Conservation (phyloP, 192 early-diverging fungal species). For the Coemansia guatemalensis region DNA sequence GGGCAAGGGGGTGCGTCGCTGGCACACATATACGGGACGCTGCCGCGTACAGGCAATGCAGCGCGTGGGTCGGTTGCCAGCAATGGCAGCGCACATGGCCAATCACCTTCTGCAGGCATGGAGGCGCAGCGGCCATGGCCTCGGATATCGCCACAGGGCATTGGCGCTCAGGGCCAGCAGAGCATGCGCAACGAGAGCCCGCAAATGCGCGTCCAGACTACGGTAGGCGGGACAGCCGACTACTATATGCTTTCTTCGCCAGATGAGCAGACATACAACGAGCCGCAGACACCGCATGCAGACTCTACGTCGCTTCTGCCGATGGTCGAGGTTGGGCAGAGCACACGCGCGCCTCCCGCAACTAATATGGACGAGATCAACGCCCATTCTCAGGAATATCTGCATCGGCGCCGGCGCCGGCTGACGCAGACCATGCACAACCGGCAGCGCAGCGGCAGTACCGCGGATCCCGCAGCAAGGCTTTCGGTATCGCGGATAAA, state of each 20-base stretch:
- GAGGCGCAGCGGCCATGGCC: constrained; percentile 24
- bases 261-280: constrained; percentile 12
- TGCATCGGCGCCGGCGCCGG: constrained; percentile 45
- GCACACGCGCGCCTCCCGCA: constrained; percentile 7
- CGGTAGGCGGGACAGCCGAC: constrained; percentile 22
- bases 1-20: constrained; percentile 1
- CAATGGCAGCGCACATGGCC: constrained; percentile 13
- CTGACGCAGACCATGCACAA: constrained; percentile 52
- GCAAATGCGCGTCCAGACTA: constrained; percentile 1
- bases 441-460: constrained; percentile 49
- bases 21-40: constrained; percentile 23
- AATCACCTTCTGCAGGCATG: constrained; percentile 6
- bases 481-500: constrained; percentile 33
- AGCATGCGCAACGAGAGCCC: neutral
- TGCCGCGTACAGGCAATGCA: constrained; percentile 31
- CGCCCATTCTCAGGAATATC: constrained; percentile 51
- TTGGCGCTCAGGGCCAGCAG: constrained; percentile 1
- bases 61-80: constrained; percentile 1
- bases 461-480: constrained; percentile 31
- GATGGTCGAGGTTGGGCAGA: constrained; percentile 43
- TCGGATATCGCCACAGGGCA: constrained; percentile 13
- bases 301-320: constrained; percentile 41
- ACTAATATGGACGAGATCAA: constrained; percentile 50
- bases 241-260: constrained; percentile 43
- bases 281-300: constrained; percentile 13